Evolutionary conservation across 331 rosid species (phyloP), one percentile per base, ranked within the genome.

Genomic region (Pyracantha coccinea): DNA sequence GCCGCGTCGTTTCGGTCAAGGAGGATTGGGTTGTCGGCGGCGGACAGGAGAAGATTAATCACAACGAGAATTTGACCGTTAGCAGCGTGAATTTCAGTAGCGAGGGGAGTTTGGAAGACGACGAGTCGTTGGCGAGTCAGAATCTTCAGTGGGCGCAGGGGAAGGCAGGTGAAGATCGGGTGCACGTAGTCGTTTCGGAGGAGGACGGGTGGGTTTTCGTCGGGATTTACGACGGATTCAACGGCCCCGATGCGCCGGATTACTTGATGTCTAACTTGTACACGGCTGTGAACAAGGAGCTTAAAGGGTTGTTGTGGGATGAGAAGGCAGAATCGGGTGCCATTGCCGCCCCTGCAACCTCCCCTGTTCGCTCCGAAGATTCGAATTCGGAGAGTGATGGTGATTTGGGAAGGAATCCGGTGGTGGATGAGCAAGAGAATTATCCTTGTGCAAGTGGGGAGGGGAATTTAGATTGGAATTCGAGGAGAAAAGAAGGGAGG

Each of bases 61-160:
- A 86, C 71, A 89, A 95, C 9, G 99, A 95, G 88, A 90, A 92
- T 75, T 53, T 93, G 80, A 89, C 96, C 1, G 86, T 89, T 6
- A 92, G 87, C 54, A 90, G 97, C 27, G 77, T 90, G 66, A 90
- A 92, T 86, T 89, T 95, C 80, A 92, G 99, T 81, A 89, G 99
- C 62, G 99, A 95, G 8, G 93, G 92, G 5, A 95, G 97, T 71
- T 83, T 95, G 79, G 97, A 90, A 44, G 99, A 95, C 19, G 88
- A 92, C 24, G 96, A 95, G 63, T 90, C 94, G 0, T 31, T 80
- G 78, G 93, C 86, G 17, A 84, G 86, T 69, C 99, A 95, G 80
- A 95, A 95, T 80, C 92, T 95, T n/a, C 99, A 95, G 72, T 95
- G 99, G 98, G 97, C 98, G 50, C 99, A 95, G 68, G 99, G 99